A percentile compares a stretch with the other conserved stretches of the same genome.
Evolutionary conservation across 148 eudicot species (phyloP).

Genomic region (Amaranthus cruentus): DNA sequence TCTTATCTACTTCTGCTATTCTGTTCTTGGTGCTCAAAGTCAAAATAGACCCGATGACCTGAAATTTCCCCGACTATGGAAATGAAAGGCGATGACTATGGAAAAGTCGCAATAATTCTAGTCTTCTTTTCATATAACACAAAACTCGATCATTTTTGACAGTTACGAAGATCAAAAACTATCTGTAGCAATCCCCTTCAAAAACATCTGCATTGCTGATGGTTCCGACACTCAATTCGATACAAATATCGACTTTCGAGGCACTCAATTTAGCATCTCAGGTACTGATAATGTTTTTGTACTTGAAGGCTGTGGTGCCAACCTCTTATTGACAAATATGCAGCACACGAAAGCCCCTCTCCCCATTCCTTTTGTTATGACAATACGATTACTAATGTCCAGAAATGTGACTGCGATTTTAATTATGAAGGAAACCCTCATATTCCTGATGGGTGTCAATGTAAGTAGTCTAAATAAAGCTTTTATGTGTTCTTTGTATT

Average conservation of each 20-base stretch:
- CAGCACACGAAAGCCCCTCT: too few species aligned
- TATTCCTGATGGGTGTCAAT: conserved; percentile 22
- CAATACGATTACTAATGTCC: not conserved
- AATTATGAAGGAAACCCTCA: conserved; percentile 16
- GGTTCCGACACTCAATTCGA: not conserved
- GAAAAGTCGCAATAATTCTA: too few species aligned
- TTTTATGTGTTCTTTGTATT: not conserved
- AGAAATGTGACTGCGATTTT: not conserved
- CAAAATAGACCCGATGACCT: too few species aligned
- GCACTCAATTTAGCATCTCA: conserved; percentile 14
- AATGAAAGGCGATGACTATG: too few species aligned
- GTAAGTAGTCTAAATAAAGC: not conserved
- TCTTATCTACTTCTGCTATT: too few species aligned
- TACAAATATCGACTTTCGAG: conserved; percentile 8
- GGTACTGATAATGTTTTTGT: conserved; percentile 5
- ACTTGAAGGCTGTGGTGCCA: conserved; percentile 22
- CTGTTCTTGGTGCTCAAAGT: too few species aligned
- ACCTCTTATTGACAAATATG: conserved; percentile 6
- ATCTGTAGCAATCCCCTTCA: not conserved
- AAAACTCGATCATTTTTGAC: too few species aligned
- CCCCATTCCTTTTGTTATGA: not conserved
- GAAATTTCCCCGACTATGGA: too few species aligned
- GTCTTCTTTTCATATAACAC: too few species aligned
- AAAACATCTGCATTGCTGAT: not conserved
- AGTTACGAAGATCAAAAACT: not conserved